phyloP scores from a whole-genome alignment of 495 filamentous ascomycete genomes.

The Xylaria venustula region DNA sequence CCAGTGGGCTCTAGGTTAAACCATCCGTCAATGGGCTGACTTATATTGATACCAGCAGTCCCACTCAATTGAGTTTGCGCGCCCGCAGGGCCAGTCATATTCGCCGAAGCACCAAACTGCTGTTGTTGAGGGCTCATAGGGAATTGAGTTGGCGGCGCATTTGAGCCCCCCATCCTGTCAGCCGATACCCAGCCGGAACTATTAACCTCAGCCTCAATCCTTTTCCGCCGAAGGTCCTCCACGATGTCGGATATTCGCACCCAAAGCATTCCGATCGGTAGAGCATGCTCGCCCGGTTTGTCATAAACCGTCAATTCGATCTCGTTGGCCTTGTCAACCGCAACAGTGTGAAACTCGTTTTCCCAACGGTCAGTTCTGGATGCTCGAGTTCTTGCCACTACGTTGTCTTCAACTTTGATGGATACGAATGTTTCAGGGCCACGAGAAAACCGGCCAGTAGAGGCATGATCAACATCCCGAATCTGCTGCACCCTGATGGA shows the following conservation, averaged over 20 bases:
- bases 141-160: conserved; percentile 47
- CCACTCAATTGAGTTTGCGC: conserved; percentile 21
- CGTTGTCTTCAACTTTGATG: conserved; percentile 91
- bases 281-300: conserved; percentile 81
- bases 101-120: conserved; percentile 42
- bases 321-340: conserved; percentile 97
- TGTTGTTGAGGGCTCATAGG: conserved; percentile 49
- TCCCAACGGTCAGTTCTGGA: conserved; percentile 88
- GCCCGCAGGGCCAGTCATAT: conserved; percentile 16
- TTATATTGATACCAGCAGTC: conserved; percentile 37
- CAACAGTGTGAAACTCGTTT: conserved; percentile 83
- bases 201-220: conserved; percentile 91
- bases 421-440: conserved; percentile 93
- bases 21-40: conserved; percentile 85
- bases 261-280: conserved; percentile 95
- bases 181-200: conserved; percentile 94
- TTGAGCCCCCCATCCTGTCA: conserved; percentile 72
- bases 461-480: conserved; percentile 92
- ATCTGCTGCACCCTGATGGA: conserved; percentile 83
- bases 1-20: conserved; percentile 95
- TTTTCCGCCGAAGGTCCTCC: conserved; percentile 96
- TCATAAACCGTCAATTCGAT: conserved; percentile 98
- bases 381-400: conserved; percentile 84
- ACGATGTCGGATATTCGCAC: conserved; percentile 94
- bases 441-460: conserved; percentile 79